Percentiles rank a stretch among this genome's conserved stretches.
These are phyloP conservation scores for Ammopiptanthus mongolicus DNA, from an alignment of 306 rosid genomes.

Conservation along the genomic window DNA sequence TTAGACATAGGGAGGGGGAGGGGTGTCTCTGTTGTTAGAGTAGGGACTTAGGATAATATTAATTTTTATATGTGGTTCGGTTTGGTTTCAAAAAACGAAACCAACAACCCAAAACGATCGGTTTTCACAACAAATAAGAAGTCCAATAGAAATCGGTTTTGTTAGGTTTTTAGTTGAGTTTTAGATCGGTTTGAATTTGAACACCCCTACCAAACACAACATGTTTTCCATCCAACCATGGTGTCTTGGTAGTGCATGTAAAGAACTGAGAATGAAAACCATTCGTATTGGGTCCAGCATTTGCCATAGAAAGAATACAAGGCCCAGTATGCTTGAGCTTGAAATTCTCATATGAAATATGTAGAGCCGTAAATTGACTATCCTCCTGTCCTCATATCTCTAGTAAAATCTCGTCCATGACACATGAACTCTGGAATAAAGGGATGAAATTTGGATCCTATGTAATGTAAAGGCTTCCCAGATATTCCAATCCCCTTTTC, in stretches of 20 bases:
- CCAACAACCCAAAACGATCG: too few species aligned
- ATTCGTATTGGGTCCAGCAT: conserved; percentile 63
- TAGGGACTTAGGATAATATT: too few species aligned
- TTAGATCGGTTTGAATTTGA: too few species aligned
- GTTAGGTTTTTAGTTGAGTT: too few species aligned
- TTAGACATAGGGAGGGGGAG: too few species aligned
- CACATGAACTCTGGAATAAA: conserved; percentile 64
- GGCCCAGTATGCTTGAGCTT: conserved; percentile 67
- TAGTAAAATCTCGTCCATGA: conserved; percentile 71
- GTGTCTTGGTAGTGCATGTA: conserved; percentile 47
- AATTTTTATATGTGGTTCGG: too few species aligned
- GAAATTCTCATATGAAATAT: conserved; percentile 69
- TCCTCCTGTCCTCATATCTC: conserved; percentile 72
- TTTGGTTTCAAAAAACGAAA: too few species aligned
- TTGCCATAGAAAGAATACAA: conserved; percentile 86
- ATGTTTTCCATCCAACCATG: too few species aligned
- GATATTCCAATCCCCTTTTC: conserved; percentile 53
- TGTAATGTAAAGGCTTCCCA: conserved; percentile 52
- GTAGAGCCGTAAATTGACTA: conserved; percentile 74
- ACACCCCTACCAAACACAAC: too few species aligned
- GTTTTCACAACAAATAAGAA: too few species aligned
- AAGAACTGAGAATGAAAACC: conserved; percentile 69
- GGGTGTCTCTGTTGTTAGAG: too few species aligned
- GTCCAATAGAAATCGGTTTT: too few species aligned
- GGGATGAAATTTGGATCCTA: conserved; percentile 57